Base-by-base conservation (phyloP, 2,329 filamentous ascomycete species). In the Fusarium proliferatum region DNA sequence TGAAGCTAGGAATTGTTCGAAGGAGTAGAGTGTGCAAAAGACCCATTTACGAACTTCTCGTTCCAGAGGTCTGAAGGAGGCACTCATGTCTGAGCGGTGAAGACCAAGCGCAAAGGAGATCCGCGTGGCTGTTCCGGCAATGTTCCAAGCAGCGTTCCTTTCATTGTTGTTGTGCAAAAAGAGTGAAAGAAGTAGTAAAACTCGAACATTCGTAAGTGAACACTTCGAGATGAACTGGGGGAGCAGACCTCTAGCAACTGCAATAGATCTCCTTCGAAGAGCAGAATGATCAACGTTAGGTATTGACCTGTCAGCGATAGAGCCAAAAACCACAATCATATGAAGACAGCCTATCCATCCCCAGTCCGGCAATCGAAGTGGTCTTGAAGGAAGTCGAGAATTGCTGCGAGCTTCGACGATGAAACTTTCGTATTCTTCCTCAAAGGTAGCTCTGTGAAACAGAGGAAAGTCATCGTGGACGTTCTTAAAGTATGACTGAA, bases 81-180 rank as follows among this genome's bases (percentile, higher is more conserved):
- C 69, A 39, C 75, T 73, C 58, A 79, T 80, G 26, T 81, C 79
- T 13, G 69, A 73, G 28, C 80, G 69, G 42, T 82, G 80, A 11
- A 82, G 75, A 1, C 80, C 80, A 2, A 82, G 74, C 0, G 80
- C 80, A 11, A 81, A 82, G 3, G 78, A 74, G 23, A 81, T 77
- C 1, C 80, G 71, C 6, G 76, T 81, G 1, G 80, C 80, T 4
- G 80, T 79, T 5, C 80, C 80, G 1, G 78, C 76, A 0, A 81
- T 74, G 23, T 82, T 82, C 80, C 80, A 82, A 0, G 81, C 80
- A 3, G 81, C 82, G 36, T 83, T 83, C 11, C 82, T 73, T 55
- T 83, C 82, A 61, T 82, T 82, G 41, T 81, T 81, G 41, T 83
- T 83, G 49, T 83, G 82, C 3, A 83, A 64, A 52, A 82, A 83